Conservation (phyloP, 306 rosid genomes). For the Cucurbita moschata region DNA sequence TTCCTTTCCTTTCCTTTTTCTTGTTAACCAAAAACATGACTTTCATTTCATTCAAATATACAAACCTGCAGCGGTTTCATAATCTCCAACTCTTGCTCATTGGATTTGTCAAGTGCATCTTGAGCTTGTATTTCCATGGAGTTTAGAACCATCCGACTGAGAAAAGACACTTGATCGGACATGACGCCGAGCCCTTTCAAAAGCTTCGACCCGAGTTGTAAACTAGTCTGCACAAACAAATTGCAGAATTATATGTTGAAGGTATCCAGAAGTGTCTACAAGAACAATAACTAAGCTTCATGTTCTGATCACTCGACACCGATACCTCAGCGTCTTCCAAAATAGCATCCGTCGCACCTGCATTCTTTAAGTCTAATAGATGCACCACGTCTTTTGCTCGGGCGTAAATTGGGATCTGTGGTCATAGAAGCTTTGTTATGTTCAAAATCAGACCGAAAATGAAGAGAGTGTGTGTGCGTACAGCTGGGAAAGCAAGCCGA, state of each 20-base stretch:
- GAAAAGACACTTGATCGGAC: conserved; percentile 91
- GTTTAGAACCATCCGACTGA: conserved; percentile 70
- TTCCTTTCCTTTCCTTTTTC: neutral
- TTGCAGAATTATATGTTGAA: conserved; percentile 6
- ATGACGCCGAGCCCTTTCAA: conserved; percentile 86
- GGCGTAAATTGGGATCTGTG: conserved; percentile 85
- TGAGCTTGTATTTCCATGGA: conserved; percentile 91
- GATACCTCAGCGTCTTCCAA: conserved; percentile 84
- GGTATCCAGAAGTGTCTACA: neutral
- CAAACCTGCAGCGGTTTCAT: conserved; percentile 82
- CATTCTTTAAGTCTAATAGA: conserved; percentile 78
- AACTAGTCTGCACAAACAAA: conserved; percentile 65
- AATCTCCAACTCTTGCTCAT: conserved; percentile 30
- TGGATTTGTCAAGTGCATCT: conserved; percentile 34
- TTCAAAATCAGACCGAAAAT: neutral
- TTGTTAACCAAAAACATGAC: neutral
- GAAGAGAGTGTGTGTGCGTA: conserved; percentile 12
- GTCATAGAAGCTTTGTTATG: conserved; percentile 7
- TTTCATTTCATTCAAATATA: conserved; percentile 11
- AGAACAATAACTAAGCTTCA: neutral
- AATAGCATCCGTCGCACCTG: conserved; percentile 90
- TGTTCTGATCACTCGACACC: neutral
- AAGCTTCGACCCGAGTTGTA: conserved; percentile 93
- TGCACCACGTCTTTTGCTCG: conserved; percentile 77
- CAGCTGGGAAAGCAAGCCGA: conserved; percentile 62